phyloP scores from a whole-genome alignment of 116 monocot genomes.

The Dioscorea cayenensis region DNA sequence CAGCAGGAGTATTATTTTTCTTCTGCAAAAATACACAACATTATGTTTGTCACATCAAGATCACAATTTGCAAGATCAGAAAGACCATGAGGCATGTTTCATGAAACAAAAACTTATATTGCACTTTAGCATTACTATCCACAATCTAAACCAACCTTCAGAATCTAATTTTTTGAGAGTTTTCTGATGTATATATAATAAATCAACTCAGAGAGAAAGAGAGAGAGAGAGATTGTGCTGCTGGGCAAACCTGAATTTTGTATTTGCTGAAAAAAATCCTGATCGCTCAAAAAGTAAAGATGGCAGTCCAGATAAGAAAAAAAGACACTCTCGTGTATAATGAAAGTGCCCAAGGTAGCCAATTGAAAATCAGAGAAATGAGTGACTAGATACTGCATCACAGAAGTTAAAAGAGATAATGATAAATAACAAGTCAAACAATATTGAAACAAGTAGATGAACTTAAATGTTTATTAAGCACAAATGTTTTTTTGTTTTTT shows the following conservation, averaged over 20 bases:
- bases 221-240: neutral
- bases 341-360: slow-evolving; percentile 73
- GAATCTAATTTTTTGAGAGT: too few relatives aligned
- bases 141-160: too few relatives aligned
- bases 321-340: slow-evolving; percentile 88
- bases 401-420: neutral
- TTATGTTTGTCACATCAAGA: neutral
- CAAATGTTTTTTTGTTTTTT: too few relatives aligned
- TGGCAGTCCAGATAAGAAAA: slow-evolving; percentile 89
- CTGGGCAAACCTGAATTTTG: slow-evolving; percentile 76
- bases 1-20: slow-evolving; percentile 59
- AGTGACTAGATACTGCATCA: slow-evolving; percentile 64
- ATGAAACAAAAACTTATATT: too few relatives aligned
- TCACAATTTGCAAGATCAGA: too few relatives aligned
- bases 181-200: too few relatives aligned
- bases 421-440: too few relatives aligned
- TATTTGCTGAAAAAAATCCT: slow-evolving; percentile 85
- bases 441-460: too few relatives aligned
- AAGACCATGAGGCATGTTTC: too few relatives aligned
- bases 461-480: too few relatives aligned
- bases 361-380: slow-evolving; percentile 93
- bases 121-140: too few relatives aligned
- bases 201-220: neutral
- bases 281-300: slow-evolving; percentile 66
- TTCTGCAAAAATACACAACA: slow-evolving; percentile 35